Percentiles rank a stretch among this genome's conserved stretches.
phyloP scores from a whole-genome alignment of 768 basidiomycete species.

The Russula sp. region DNA sequence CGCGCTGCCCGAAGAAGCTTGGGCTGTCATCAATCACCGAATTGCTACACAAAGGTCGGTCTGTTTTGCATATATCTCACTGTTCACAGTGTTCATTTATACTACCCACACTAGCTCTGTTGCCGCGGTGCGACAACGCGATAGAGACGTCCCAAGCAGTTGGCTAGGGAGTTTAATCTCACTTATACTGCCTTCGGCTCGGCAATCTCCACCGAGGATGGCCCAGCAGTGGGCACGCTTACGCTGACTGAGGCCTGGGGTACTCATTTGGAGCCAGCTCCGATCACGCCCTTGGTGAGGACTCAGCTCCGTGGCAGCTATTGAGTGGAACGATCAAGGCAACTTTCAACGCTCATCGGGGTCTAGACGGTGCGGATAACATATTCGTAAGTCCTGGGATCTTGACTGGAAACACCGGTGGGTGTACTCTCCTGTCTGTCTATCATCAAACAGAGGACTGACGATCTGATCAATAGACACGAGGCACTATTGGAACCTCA shows the following conservation, averaged over 20 bases:
- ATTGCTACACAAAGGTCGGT: conserved; percentile 38
- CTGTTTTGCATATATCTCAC: not conserved
- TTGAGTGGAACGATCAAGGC: conserved; percentile 47
- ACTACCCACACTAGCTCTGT: conserved; percentile 33
- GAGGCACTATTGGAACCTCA: conserved; percentile 27
- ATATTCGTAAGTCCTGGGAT: conserved; percentile 43
- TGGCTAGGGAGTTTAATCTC: conserved; percentile 42
- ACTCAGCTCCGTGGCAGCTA: conserved; percentile 40
- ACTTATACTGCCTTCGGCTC: conserved; percentile 44
- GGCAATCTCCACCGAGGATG: conserved; percentile 31
- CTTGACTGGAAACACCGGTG: conserved; percentile 40
- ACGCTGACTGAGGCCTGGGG: conserved; percentile 41
- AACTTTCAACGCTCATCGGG: conserved; percentile 37
- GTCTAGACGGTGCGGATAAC: conserved; percentile 31
- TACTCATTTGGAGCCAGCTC: conserved; percentile 42
- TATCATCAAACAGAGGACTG: conserved; percentile 8
- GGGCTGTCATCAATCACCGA: conserved; percentile 34
- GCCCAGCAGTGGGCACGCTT: conserved; percentile 39
- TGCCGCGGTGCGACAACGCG: conserved; percentile 36
- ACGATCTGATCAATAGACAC: conserved; percentile 20
- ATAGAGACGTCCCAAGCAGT: conserved; percentile 33
- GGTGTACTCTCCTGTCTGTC: conserved; percentile 29
- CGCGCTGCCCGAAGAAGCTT: conserved; percentile 45
- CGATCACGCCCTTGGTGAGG: conserved; percentile 41
- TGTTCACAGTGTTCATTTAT: not conserved